Base-by-base conservation (phyloP, 1,284 basidiomycete species). In the Athelia psychrophila region DNA sequence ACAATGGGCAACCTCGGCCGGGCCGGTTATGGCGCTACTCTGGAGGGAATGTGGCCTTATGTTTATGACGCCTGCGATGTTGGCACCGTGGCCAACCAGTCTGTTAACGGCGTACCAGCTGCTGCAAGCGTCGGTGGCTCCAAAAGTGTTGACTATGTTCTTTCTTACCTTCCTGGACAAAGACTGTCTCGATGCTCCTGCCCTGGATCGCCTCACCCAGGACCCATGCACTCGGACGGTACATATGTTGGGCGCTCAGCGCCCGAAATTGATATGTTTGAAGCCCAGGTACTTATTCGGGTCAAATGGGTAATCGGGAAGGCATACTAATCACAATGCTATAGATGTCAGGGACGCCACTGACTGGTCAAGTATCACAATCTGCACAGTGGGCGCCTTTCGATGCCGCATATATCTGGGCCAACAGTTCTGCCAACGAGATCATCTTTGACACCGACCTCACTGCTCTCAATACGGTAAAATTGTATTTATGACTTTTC, bases 211-310 rank as follows among this genome's bases (percentile, higher is more conserved):
- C 77, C 77, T 16, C 84, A 86, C 54, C 83, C 83, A 0, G 84
- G 84, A 0, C 83, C 83, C 8, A 64, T 61, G 44, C 64, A 67
- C 25, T 51, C 63, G 2, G 72, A 73, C 53, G 82, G 81, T 22
- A 48, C 23, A 20, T 48, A 32, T 20, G 64, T 66, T 1, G 79
- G 77, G 8, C 75, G 84, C 46, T 73, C 75, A 0, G 82, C 83
- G 0, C 84, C 83, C 0, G 83, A 86, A 63, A 84, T 87, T 54
- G 83, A 86, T 64, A 70, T 85, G 60, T 77, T 93, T 53, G 90
- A 93, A 66, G 89, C 88, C 4, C 78, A 84, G 58, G 65, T 72
- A 68, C 62, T 62, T n/a, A n/a, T n/a, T n/a, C n/a, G n/a, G n/a
- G n/a, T n/a, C n/a, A n/a, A n/a, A n/a, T n/a, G n/a, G n/a, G n/a